Conservation (phyloP, 2,329 filamentous ascomycete species). For the Plenodomus biglobosus region DNA sequence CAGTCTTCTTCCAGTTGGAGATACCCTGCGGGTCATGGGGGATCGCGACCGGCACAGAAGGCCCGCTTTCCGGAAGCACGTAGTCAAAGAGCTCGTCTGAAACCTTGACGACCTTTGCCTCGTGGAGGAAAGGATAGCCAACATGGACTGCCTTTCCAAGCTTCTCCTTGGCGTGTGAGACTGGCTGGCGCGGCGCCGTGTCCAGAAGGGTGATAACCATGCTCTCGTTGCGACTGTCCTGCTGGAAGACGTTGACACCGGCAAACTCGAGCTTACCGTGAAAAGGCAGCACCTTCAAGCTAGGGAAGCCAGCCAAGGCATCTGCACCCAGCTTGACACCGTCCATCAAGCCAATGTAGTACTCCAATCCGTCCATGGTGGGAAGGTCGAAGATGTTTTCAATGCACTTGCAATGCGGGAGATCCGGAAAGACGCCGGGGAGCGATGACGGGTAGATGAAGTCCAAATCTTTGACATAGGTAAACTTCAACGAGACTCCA, state of each 20-base stretch:
- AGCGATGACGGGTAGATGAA: conserved; percentile 87
- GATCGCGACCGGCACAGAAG: conserved; percentile 62
- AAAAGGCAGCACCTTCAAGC: conserved; percentile 81
- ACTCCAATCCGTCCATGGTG: conserved; percentile 84
- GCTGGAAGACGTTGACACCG: conserved; percentile 91
- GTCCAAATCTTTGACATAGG: conserved; percentile 74
- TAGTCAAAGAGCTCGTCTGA: conserved; percentile 95
- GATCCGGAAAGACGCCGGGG: conserved; percentile 85
- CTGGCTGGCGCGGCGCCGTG: conserved; percentile 68
- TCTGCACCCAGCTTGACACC: conserved; percentile 79
- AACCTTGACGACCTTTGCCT: conserved; percentile 84
- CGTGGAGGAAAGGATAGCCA: conserved; percentile 92
- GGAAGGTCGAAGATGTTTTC: conserved; percentile 97
- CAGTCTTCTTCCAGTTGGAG: conserved; percentile 80
- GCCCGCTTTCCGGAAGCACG: conserved; percentile 65
- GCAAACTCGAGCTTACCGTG: conserved; percentile 81
- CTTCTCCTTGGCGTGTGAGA: conserved; percentile 72
- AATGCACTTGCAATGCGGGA: conserved; percentile 83
- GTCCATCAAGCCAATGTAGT: conserved; percentile 78
- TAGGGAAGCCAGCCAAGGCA: conserved; percentile 93
- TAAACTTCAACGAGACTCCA: conserved; percentile 90
- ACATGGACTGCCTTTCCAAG: conserved; percentile 86
- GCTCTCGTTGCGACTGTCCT: conserved; percentile 94
- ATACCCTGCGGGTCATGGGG: conserved; percentile 77
- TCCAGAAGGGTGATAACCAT: conserved; percentile 85